Conservation (phyloP, 768 basidiomycete genomes). For the Suillus subaureus region DNA sequence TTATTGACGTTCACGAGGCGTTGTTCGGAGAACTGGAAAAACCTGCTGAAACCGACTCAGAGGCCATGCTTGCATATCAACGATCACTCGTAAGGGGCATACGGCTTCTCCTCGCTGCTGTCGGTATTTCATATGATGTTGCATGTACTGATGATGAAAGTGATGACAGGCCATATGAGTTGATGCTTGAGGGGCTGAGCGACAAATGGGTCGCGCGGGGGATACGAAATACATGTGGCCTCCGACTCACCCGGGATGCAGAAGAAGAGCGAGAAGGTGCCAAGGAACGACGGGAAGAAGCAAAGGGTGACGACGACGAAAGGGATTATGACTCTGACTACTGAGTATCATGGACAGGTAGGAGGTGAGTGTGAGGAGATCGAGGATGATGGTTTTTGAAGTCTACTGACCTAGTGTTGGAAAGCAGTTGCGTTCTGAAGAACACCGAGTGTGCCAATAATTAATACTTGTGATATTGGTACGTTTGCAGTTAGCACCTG, state of each 20-base stretch:
- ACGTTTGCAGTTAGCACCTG: no score
- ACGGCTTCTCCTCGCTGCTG: background rate
- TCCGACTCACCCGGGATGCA: constrained; percentile 11
- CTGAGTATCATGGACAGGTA: background rate
- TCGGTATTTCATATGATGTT: background rate
- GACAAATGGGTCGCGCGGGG: constrained; percentile 9
- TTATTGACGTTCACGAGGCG: background rate
- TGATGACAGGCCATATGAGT: background rate
- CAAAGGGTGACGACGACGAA: background rate
- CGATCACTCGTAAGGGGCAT: background rate
- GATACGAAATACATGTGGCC: constrained; percentile 17
- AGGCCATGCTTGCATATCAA: background rate
- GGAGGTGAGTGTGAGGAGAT: background rate
- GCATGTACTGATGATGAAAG: background rate
- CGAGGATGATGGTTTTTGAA: no score
- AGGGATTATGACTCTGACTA: background rate
- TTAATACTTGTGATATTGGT: no score
- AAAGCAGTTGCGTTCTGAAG: background rate
- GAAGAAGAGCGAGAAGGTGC: constrained; percentile 4
- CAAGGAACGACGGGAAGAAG: background rate
- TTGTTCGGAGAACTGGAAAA: background rate
- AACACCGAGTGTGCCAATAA: no score
- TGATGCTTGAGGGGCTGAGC: background rate
- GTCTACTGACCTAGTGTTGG: background rate
- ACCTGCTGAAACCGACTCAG: background rate